Conservation (phyloP, 768 basidiomycete species). For the Kwoniella heveanensis region DNA sequence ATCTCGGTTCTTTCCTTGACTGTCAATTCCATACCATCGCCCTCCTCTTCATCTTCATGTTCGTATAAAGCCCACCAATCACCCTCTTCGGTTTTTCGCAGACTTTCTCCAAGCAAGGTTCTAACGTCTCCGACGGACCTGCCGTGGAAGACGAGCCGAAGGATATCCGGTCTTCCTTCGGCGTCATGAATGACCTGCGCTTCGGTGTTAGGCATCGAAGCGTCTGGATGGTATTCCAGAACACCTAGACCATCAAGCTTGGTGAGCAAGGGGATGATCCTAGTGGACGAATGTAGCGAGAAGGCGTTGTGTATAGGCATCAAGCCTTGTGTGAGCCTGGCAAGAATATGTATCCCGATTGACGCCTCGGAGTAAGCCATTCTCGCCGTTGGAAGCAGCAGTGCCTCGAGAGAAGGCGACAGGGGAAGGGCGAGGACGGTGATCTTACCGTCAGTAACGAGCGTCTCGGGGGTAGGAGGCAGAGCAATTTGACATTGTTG, state of each 20-base stretch:
- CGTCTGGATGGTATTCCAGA: slow-evolving; percentile 20
- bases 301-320: slow-evolving; percentile 36
- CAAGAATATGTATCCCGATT: slow-evolving; percentile 36
- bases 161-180: slow-evolving; percentile 36
- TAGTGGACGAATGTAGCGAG: slow-evolving; percentile 26
- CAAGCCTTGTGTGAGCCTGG: slow-evolving; percentile 30
- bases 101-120: slow-evolving; percentile 32
- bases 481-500: slow-evolving; percentile 16
- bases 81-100: slow-evolving; percentile 25
- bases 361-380: slow-evolving; percentile 32
- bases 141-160: slow-evolving; percentile 32
- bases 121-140: slow-evolving; percentile 37
- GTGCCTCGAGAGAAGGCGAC: slow-evolving; percentile 32
- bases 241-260: slow-evolving; percentile 41
- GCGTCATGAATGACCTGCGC: slow-evolving; percentile 25
- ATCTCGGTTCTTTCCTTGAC: slow-evolving; percentile 29
- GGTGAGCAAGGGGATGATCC: slow-evolving; percentile 34
- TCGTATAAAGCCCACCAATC: slow-evolving; percentile 32
- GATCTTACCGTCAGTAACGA: slow-evolving; percentile 35
- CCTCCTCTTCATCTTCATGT: slow-evolving; percentile 10
- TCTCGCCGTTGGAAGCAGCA: slow-evolving; percentile 27
- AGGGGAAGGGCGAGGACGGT: slow-evolving; percentile 36
- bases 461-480: slow-evolving; percentile 31
- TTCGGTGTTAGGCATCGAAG: slow-evolving; percentile 7
- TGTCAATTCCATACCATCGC: slow-evolving; percentile 18